A percentile compares a stretch with the other conserved stretches of the same genome.
These are phyloP conservation scores for Straminergon stramineum DNA, from an alignment of 225 moss, liverwort and hornwort genomes.

Conservation along the genomic window DNA sequence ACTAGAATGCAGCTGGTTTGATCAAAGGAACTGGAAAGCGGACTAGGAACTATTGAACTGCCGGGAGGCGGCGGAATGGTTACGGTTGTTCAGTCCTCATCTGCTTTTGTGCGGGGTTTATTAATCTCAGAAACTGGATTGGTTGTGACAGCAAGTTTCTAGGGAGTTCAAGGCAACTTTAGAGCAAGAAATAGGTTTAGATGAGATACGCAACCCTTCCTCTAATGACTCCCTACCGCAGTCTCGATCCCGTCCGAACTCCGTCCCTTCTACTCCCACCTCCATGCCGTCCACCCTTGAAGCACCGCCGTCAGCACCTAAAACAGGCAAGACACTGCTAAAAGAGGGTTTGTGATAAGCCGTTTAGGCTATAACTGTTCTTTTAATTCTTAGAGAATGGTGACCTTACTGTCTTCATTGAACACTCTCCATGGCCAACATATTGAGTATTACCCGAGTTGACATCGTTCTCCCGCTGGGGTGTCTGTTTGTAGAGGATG, in stretches of 20 bases:
- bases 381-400: not conserved
- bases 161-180: conserved; percentile 90
- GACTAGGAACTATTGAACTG: not conserved
- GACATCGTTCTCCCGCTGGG: not conserved
- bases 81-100: not conserved
- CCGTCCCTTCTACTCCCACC: conserved; percentile 15
- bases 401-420: not conserved
- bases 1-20: not conserved
- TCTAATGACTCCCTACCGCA: conserved; percentile 26
- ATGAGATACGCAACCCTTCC: conserved; percentile 73
- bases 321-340: conserved; percentile 25
- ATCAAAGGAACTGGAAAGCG: not conserved
- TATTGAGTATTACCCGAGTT: not conserved
- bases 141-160: conserved; percentile 80
- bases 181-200: conserved; percentile 98
- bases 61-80: no score
- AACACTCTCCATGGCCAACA: not conserved
- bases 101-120: not conserved
- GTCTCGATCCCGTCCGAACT: conserved; percentile 24
- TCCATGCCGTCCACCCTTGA: conserved; percentile 23
- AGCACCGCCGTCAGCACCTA: conserved; percentile 19
- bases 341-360: not conserved
- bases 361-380: not conserved
- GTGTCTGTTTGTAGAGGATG: conserved; percentile 20
- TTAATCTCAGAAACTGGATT: not conserved